Conservation (phyloP, 148 eudicot genomes). For the Rhododendron vialii region DNA sequence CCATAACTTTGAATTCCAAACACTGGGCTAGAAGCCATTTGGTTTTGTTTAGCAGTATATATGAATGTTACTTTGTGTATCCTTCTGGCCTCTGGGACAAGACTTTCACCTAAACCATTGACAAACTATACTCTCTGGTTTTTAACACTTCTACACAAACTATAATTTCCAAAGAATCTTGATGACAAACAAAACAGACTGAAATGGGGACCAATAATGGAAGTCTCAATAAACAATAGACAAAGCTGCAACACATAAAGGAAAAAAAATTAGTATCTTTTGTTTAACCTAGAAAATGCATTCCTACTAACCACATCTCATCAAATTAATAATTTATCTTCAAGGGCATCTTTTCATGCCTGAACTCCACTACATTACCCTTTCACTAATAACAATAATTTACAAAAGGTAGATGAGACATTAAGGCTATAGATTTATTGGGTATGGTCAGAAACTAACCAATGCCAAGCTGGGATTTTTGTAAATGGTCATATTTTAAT, state of each 20-base stretch:
- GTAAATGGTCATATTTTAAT: conserved; percentile 8
- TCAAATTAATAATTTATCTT: conserved; percentile 10
- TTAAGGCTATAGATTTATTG: conserved; percentile 32
- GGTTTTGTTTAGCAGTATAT: conserved; percentile 2
- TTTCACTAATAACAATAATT: conserved; percentile 6
- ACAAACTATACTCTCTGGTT: conserved; percentile 1
- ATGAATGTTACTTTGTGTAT: not conserved
- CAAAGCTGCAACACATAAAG: conserved; percentile 14
- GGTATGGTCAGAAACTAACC: conserved; percentile 36
- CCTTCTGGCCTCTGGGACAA: not conserved
- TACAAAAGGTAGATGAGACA: not conserved
- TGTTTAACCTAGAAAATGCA: conserved; percentile 10
- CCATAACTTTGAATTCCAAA: too few species aligned
- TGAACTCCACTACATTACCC: conserved; percentile 37
- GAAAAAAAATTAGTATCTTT: not conserved
- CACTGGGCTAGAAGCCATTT: too few species aligned
- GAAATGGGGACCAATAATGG: conserved; percentile 26
- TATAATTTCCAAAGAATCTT: conserved; percentile 37
- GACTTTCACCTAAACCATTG: conserved; percentile 7
- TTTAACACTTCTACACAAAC: conserved; percentile 22
- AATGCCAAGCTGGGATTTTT: conserved; percentile 54
- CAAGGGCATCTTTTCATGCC: conserved; percentile 29
- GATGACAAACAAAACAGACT: conserved; percentile 19
- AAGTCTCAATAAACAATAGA: conserved; percentile 10
- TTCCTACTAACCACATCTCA: conserved; percentile 22